phyloP scores from a whole-genome alignment of 1,284 basidiomycete genomes.

The Xanthoconium separans region DNA sequence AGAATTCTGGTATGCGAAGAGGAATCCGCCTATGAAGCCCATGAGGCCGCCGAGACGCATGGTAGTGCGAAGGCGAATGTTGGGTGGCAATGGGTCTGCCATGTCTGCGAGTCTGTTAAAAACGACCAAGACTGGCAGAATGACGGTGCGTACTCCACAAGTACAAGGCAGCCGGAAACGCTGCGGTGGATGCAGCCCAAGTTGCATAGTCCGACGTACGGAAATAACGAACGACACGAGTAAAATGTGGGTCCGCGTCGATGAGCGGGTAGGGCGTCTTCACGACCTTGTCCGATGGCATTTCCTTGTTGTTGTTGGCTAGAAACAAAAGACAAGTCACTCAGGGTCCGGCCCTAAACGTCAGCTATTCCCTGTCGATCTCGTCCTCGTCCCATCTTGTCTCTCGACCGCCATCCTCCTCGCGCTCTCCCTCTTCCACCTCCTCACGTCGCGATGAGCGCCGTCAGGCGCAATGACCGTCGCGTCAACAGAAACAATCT shows the following conservation, averaged over 20 bases:
- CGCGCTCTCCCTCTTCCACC: neutral
- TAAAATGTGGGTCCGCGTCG: slow-evolving; percentile 90
- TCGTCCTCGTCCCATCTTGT: slow-evolving; percentile 20
- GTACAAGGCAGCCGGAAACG: slow-evolving; percentile 74
- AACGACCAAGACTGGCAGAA: slow-evolving; percentile 1
- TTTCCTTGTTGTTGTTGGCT: too few relatives aligned
- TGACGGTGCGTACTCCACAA: slow-evolving; percentile 58
- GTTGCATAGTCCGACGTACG: slow-evolving; percentile 84
- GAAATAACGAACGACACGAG: slow-evolving; percentile 88
- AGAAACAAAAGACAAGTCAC: slow-evolving; percentile 7
- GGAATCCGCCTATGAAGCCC: slow-evolving; percentile 86
- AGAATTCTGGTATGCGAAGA: slow-evolving; percentile 91
- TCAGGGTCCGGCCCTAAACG: slow-evolving; percentile 32
- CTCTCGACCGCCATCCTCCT: slow-evolving; percentile 9
- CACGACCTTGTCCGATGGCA: slow-evolving; percentile 71
- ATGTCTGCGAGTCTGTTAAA: slow-evolving; percentile 39
- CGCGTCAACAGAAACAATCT: slow-evolving; percentile 39
- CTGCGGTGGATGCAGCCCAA: slow-evolving; percentile 82
- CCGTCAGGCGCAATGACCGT: slow-evolving; percentile 44
- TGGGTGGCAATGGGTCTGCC: slow-evolving; percentile 39
- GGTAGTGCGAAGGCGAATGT: slow-evolving; percentile 33
- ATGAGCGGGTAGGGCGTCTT: slow-evolving; percentile 80
- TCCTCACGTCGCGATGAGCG: slow-evolving; percentile 43
- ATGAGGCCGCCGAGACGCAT: slow-evolving; percentile 43
- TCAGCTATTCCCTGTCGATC: slow-evolving; percentile 12